Percentiles rank a stretch among this genome's conserved stretches.
These are phyloP conservation scores for Trichoderma sp. DNA, from an alignment of 2,329 filamentous ascomycete genomes.

Conservation along the genomic window DNA sequence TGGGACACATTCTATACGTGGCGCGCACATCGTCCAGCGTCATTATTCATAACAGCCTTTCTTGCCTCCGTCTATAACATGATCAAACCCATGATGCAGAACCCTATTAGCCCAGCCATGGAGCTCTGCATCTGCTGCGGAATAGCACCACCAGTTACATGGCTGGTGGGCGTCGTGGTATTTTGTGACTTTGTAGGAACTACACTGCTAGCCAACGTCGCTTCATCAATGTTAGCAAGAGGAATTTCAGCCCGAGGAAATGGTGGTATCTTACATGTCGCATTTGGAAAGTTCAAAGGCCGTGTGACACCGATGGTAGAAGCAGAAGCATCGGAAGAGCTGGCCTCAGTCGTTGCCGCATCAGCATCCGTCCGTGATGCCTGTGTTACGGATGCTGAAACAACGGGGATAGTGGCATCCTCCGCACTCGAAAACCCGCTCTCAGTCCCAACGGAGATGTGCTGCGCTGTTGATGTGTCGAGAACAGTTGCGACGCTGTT, in stretches of 20 bases:
- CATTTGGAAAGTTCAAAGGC: conserved; percentile 12
- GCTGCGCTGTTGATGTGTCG: neutral
- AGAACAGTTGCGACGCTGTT: neutral
- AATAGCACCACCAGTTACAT: conserved; percentile 37
- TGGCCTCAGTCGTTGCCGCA: neutral
- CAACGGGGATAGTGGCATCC: neutral
- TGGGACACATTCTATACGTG: conserved; percentile 25
- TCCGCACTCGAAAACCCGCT: neutral
- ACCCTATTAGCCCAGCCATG: conserved; percentile 39
- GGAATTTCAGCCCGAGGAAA: neutral
- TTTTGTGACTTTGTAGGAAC: conserved; percentile 27
- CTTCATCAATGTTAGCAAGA: conserved; percentile 9
- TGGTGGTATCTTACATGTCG: conserved; percentile 11
- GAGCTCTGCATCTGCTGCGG: conserved; percentile 38
- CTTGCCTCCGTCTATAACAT: conserved; percentile 31
- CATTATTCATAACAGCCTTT: conserved; percentile 21
- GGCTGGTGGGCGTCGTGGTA: conserved; percentile 31
- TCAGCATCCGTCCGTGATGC: neutral
- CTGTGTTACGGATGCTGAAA: conserved; percentile 6
- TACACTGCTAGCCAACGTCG: conserved; percentile 5
- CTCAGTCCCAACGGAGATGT: neutral
- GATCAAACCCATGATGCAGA: conserved; percentile 40
- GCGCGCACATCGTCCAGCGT: conserved; percentile 21
- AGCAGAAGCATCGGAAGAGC: neutral
- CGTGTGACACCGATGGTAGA: conserved; percentile 5